Conservation (phyloP, 345 rosid genomes). For the Citrus sp. region DNA sequence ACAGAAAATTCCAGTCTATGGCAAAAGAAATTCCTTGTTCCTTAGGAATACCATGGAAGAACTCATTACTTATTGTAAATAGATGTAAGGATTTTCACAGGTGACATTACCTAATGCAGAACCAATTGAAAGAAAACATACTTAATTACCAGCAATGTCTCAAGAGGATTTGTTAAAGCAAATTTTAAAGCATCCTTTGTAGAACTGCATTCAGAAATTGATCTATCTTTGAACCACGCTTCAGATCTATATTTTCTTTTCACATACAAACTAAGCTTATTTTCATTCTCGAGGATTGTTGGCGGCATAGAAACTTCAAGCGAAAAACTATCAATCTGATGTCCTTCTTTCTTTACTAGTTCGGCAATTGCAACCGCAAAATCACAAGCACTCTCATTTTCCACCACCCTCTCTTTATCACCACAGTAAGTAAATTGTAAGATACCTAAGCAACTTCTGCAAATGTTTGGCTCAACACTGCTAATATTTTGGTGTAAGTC, state of each 20-base stretch:
- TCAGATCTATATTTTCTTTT: constrained; percentile 58
- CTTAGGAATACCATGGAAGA: not conserved
- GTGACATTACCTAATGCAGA: not conserved
- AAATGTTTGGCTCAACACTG: constrained; percentile 35
- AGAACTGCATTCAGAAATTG: constrained; percentile 36
- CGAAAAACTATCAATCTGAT: constrained; percentile 61
- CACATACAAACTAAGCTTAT: constrained; percentile 53
- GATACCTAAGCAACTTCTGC: constrained; percentile 74
- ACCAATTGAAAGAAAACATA: not conserved
- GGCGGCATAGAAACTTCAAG: constrained; percentile 74
- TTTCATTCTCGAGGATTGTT: constrained; percentile 49
- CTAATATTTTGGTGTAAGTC: constrained; percentile 6
- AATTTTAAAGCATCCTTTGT: constrained; percentile 74
- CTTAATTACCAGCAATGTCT: constrained; percentile 55
- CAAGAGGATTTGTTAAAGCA: constrained; percentile 49
- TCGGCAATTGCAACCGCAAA: constrained; percentile 50
- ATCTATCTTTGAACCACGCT: constrained; percentile 45
- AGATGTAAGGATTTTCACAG: not conserved
- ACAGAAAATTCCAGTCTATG: not conserved
- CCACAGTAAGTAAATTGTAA: constrained; percentile 56
- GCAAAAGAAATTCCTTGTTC: not conserved
- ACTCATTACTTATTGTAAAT: not conserved
- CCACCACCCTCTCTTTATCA: constrained; percentile 36
- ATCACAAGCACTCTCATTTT: constrained; percentile 32
- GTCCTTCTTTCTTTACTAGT: constrained; percentile 55